Percentiles rank a stretch among this genome's conserved stretches.
Conservation (phyloP, 1,284 basidiomycete genomes). For the Coniferiporia sulphurascens region DNA sequence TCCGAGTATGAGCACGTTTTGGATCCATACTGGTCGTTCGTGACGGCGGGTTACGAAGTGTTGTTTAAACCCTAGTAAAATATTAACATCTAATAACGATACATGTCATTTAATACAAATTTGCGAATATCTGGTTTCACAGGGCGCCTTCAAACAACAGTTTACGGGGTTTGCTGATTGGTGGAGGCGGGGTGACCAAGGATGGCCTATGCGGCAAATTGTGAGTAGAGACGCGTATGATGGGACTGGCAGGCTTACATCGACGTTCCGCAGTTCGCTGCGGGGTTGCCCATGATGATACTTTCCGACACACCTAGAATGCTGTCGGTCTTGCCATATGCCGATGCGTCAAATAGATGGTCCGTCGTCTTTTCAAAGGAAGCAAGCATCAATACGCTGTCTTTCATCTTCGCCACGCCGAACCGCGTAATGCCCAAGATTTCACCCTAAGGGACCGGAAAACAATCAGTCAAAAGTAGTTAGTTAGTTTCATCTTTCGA, state of each 20-base stretch:
- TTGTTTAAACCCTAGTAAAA: background rate
- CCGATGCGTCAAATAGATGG: conserved; percentile 96
- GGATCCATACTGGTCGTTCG: background rate
- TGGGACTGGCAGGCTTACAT: conserved; percentile 50
- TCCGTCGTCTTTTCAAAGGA: conserved; percentile 99
- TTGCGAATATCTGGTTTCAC: conserved; percentile 26
- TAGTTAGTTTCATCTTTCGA: background rate
- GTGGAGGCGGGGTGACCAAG: conserved; percentile 49
- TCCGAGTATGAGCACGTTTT: background rate
- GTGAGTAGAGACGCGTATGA: background rate
- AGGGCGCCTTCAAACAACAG: conserved; percentile 54
- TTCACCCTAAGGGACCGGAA: conserved; percentile 65
- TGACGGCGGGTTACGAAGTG: background rate
- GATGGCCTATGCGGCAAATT: conserved; percentile 41
- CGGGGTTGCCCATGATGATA: conserved; percentile 99
- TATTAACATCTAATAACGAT: background rate
- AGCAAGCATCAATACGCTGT: conserved; percentile 98
- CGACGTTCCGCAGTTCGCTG: conserved; percentile 91
- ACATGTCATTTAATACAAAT: background rate
- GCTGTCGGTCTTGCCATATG: conserved; percentile 92
- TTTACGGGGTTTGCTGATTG: conserved; percentile 46
- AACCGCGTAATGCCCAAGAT: conserved; percentile 98
- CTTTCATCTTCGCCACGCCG: conserved; percentile 99
- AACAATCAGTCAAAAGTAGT: background rate
- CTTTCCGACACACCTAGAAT: conserved; percentile 98